Evolutionary conservation across 805 yeast species (phyloP).

Genomic region (Hanseniaspora nectarophila): DNA sequence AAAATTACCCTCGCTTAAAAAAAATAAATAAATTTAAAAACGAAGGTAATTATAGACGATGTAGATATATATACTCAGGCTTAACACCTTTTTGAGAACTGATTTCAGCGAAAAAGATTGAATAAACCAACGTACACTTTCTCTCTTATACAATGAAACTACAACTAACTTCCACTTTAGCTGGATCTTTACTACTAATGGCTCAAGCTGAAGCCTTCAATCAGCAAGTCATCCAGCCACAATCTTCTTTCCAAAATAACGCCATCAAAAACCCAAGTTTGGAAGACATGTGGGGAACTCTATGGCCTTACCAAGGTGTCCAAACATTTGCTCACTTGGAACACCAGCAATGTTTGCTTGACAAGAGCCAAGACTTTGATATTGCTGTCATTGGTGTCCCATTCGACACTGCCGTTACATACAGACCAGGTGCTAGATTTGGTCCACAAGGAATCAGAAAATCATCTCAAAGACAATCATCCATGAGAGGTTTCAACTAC

Average conservation of each 20-base stretch:
- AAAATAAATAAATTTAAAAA: too few relatives aligned
- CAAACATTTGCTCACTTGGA: constrained; percentile 67
- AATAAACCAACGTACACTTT: too few relatives aligned
- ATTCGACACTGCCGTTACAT: constrained; percentile 70
- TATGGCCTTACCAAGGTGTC: constrained; percentile 61
- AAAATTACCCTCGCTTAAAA: too few relatives aligned
- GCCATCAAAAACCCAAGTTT: constrained; percentile 30
- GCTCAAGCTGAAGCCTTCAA: background rate
- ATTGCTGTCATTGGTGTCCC: constrained; percentile 70
- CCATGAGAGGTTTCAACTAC: constrained; percentile 57
- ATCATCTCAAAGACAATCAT: constrained; percentile 60
- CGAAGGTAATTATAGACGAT: too few relatives aligned
- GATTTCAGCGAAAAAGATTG: too few relatives aligned
- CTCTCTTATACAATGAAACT: constrained; percentile 7
- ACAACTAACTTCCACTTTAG: background rate
- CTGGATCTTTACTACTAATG: background rate
- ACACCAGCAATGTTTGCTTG: constrained; percentile 44
- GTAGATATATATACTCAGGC: too few relatives aligned
- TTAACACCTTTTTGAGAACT: too few relatives aligned
- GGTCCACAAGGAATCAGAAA: constrained; percentile 64
- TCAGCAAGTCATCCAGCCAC: constrained; percentile 4
- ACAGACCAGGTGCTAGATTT: constrained; percentile 71
- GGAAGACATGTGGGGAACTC: constrained; percentile 58
- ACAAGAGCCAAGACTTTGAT: constrained; percentile 42
- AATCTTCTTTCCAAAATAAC: constrained; percentile 30